Evolutionary conservation across 2,329 filamentous ascomycete genomes (phyloP), one percentile per base, ranked within the genome.

Genomic region (Ophiostoma pallidulum): DNA sequence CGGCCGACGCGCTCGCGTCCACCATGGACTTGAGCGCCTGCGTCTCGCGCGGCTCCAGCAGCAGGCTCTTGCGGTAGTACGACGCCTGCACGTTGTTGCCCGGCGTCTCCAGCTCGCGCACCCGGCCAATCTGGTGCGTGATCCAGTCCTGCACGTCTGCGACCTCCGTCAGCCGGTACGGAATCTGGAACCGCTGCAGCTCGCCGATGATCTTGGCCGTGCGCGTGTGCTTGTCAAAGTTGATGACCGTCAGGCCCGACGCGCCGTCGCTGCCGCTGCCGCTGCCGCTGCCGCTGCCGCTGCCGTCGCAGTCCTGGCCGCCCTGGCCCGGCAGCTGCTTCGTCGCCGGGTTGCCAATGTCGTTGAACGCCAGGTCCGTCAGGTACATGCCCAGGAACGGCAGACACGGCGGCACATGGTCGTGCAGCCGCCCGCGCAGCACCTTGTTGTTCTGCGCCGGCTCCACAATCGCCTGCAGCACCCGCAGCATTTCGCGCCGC

Each of bases 301-400:
- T 69, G 19, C 26, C 29, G 28, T 36, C 32, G 28, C 18, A 4
- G 61, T 74, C 64, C 19, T 57, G 56, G 20, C 65, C 66, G 4
- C 70, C 62, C 5, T 64, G 65, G 36, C 60, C 72, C 0, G 78
- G 78, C 18, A 94, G 77, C 58, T 84, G 83, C 58, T 91, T 87
- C 3, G 84, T 90, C 5, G 87, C 79, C 29, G 86, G 85, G 64
- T 97, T 97, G 52, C 92, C 92, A 54, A 91, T 89, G 61, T 97
- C 89, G 47, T 95, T 84, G 65, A 98, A 97, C 0, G 90, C 96
- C 32, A 98, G 44, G 36, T 98, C 92, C 0, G 92, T 98, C 33
- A 98, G 73, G 63, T 96, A 97, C 67, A 94, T 94, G 54, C 92
- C 92, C 3, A 98, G 78, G 63, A 97, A 98, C 0, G 92, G 92